phyloP scores from a whole-genome alignment of 805 yeast genomes.

The Pichia pseudocactophila region DNA sequence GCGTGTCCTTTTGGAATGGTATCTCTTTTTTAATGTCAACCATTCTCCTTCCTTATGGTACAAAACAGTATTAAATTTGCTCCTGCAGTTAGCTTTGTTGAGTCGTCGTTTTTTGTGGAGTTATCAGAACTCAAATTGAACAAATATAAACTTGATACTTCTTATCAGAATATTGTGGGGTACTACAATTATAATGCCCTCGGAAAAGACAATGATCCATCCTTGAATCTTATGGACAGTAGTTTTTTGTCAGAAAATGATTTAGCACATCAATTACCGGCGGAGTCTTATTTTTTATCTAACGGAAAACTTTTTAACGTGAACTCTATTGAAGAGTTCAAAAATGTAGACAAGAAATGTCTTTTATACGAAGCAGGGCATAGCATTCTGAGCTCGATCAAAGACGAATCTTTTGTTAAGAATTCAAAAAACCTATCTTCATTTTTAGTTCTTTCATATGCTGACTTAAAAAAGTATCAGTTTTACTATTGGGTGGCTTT shows the following conservation, averaged over 20 bases:
- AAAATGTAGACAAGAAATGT: conserved; percentile 50
- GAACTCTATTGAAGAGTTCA: conserved; percentile 85
- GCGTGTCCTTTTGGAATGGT: background rate
- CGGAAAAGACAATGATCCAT: conserved; percentile 25
- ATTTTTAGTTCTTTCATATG: conserved; percentile 56
- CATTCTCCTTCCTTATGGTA: background rate
- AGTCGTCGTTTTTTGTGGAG: conserved; percentile 76
- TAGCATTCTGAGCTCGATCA: conserved; percentile 20
- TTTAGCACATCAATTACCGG: background rate
- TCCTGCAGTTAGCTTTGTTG: conserved; percentile 40
- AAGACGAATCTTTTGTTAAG: conserved; percentile 26
- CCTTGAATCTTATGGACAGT: conserved; percentile 12
- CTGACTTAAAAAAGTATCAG: conserved; percentile 82
- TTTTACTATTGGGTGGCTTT: conserved; percentile 86
- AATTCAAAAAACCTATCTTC: conserved; percentile 34
- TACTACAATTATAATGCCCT: conserved; percentile 24
- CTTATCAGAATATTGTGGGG: conserved; percentile 36
- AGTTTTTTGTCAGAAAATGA: conserved; percentile 1
- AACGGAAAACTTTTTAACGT: conserved; percentile 43
- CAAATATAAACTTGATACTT: conserved; percentile 53
- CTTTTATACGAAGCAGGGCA: conserved; percentile 40
- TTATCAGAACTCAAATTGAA: conserved; percentile 69
- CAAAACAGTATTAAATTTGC: background rate
- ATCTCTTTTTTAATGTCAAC: background rate
- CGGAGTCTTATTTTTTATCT: conserved; percentile 16